Evolutionary conservation across 2,329 filamentous ascomycete genomes (phyloP), one percentile per base, ranked within the genome.

Genomic region (Aureobasidium sp.): DNA sequence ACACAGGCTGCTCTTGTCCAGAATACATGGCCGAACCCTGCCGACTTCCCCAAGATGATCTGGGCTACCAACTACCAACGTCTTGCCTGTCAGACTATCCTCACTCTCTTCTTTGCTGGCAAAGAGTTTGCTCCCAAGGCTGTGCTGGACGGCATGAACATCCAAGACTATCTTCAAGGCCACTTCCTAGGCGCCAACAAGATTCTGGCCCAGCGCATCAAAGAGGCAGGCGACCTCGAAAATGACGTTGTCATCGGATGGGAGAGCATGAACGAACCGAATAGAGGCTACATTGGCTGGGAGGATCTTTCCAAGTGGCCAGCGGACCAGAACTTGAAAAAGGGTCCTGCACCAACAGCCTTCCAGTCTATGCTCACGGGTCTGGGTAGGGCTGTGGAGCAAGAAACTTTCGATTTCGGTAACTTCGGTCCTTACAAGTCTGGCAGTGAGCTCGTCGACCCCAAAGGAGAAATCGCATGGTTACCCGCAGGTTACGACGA

Each of bases 51-150:
- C 27, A 97, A 97, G 78, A 99, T 99, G 95, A 93, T 97, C 63
- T 99, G 94, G 94, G 91, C 93, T 17, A 97, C 95, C 57, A 99
- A 99, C 73, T 99, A 99, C 75, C 89, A 86, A 65, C 85, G 94
- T 27, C 80, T 97, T 55, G 92, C 88, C 2, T 89, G 88, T 55
- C 90, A 92, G 67, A 92, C 91, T 49, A 91, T 97, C 68, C 97
- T 97, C 73, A 96, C 93, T 0, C 78, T 97, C 57, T 99, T 96
- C 78, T 99, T 95, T 73, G 92, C 83, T 9, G 94, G 94, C 39
- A 85, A 81, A 65, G 90, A 95, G 69, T 97, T 97, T 78, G 90
- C 94, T 1, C 95, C 95, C 3, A 97, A 96, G 70, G 96, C 93
- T 67, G 89, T 97, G 67, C 93, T 99, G 62, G 87, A 99, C 72